These are phyloP conservation scores for Boletus coccyginus DNA, from an alignment of 768 basidiomycete species.

Conservation along the genomic window DNA sequence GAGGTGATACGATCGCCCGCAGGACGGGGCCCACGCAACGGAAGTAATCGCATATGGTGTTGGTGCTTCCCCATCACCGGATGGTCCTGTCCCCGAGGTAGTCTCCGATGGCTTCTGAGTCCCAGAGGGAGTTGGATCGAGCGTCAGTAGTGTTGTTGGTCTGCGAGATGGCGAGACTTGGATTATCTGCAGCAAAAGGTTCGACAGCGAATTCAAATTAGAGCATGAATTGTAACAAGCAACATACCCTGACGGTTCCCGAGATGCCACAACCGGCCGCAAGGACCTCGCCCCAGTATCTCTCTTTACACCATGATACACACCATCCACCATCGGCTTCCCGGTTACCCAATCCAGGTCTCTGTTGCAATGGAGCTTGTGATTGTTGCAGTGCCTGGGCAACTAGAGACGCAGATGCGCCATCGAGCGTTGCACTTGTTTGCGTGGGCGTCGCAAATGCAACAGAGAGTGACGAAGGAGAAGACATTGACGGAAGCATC, in stretches of 20 bases:
- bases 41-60: constrained; percentile 69
- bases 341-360: constrained; percentile 54
- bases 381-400: constrained; percentile 63
- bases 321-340: constrained; percentile 94
- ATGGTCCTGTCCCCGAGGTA: constrained; percentile 15
- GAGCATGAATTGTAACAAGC: neutral
- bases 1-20: constrained; percentile 91
- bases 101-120: constrained; percentile 19
- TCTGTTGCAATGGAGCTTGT: constrained; percentile 31
- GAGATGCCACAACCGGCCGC: constrained; percentile 72
- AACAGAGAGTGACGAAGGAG: constrained; percentile 49
- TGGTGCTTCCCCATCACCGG: constrained; percentile 35
- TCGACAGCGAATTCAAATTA: neutral
- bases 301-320: constrained; percentile 93
- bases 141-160: constrained; percentile 62
- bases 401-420: constrained; percentile 55
- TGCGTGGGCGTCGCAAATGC: constrained; percentile 74
- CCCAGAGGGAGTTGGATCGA: constrained; percentile 40
- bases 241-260: constrained; percentile 71
- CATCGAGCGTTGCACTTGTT: constrained; percentile 51
- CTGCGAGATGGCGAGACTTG: constrained; percentile 68
- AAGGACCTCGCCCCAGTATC: constrained; percentile 91
- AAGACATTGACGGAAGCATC: constrained; percentile 43
- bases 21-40: constrained; percentile 91
- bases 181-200: constrained; percentile 57